Evolutionary conservation across 2,329 filamentous ascomycete genomes (phyloP).

Genomic region (Dactylellina haptotyla): DNA sequence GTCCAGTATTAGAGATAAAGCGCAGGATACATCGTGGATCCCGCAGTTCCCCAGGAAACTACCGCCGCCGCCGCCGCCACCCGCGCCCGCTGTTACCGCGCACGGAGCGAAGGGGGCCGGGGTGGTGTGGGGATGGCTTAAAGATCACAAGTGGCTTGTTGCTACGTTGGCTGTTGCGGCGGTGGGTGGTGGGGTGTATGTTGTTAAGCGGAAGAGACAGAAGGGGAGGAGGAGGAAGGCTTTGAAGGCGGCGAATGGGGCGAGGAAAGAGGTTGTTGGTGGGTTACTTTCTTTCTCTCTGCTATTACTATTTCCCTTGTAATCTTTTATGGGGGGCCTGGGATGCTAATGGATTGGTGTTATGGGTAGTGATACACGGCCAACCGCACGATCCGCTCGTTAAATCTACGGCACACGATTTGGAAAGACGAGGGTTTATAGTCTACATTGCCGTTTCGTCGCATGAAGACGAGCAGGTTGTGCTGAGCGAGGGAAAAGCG

Average conservation of each 20-base stretch:
- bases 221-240: constrained; percentile 76
- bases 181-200: constrained; percentile 62
- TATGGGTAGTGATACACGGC: constrained; percentile 77
- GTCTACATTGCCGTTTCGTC: constrained; percentile 89
- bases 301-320: constrained; percentile 11
- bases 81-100: background rate
- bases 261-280: constrained; percentile 81
- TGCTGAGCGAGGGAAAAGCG: constrained; percentile 70
- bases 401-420: constrained; percentile 81
- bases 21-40: constrained; percentile 37
- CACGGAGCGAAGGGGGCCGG: background rate
- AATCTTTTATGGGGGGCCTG: background rate
- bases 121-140: constrained; percentile 31
- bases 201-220: constrained; percentile 71
- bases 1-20: constrained; percentile 22
- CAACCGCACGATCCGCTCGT: constrained; percentile 85
- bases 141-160: constrained; percentile 31
- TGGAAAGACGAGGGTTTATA: constrained; percentile 91
- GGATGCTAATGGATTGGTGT: constrained; percentile 39
- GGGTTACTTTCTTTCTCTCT: constrained; percentile 56
- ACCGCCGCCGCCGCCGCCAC: constrained; percentile 22
- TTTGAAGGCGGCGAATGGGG: constrained; percentile 81
- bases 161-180: constrained; percentile 15
- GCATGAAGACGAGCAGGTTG: constrained; percentile 82
- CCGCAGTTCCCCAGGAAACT: constrained; percentile 5